phyloP scores from a whole-genome alignment of 163 green algal species.

The Chlamydomonas reinhardtii region DNA sequence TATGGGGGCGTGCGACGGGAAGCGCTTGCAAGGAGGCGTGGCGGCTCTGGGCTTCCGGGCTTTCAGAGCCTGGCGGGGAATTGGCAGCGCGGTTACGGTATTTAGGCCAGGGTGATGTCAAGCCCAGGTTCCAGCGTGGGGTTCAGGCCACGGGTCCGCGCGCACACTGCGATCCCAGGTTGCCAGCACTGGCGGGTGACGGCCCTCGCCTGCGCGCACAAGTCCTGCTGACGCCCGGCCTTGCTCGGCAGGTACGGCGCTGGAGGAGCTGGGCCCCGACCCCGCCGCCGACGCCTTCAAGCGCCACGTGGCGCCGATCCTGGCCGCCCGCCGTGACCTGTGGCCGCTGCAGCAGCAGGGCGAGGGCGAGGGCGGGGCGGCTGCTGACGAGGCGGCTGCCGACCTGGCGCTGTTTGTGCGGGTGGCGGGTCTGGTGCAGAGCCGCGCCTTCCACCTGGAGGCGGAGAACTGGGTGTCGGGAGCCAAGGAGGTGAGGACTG shows the following conservation, averaged over 20 bases:
- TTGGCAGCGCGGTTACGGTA: no score
- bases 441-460: conserved; percentile 80
- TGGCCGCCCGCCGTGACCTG: conserved; percentile 53
- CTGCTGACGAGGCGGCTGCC: neutral
- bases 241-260: conserved; percentile 61
- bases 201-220: no score
- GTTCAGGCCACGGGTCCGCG: no score
- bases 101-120: no score
- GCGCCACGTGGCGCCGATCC: conserved; percentile 32
- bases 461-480: conserved; percentile 77
- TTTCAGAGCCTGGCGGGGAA: no score
- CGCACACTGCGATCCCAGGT: no score
- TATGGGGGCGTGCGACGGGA: no score
- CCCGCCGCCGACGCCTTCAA: conserved; percentile 20
- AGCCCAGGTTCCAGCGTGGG: no score
- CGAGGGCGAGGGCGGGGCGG: neutral
- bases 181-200: no score
- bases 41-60: no score
- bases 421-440: conserved; percentile 77
- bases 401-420: conserved; percentile 61
- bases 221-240: no score
- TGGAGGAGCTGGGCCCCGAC: conserved; percentile 50
- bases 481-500: conserved; percentile 51
- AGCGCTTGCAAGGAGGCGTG: no score
- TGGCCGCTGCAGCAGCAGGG: conserved; percentile 58